Evolutionary conservation across 352 stramenopile genomes (phyloP).

Genomic region (Pythium phragmitis): DNA sequence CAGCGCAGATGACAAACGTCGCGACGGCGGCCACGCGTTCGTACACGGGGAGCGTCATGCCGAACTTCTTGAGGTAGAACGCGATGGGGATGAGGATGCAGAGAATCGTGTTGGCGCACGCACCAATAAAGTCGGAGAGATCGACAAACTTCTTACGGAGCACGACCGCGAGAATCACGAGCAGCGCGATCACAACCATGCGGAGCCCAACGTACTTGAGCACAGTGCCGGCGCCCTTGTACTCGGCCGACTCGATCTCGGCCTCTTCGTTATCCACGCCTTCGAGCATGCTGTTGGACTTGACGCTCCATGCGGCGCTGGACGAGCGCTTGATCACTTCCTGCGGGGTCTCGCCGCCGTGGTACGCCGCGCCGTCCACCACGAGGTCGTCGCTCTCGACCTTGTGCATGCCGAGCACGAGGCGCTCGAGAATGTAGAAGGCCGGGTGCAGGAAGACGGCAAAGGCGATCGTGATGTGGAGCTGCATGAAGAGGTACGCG

Average conservation of each 20-base stretch:
- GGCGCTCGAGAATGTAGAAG: slow-evolving; percentile 31
- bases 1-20: slow-evolving; percentile 9
- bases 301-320: slow-evolving; percentile 29
- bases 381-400: slow-evolving; percentile 21
- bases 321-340: slow-evolving; percentile 15
- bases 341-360: slow-evolving; percentile 9
- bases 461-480: slow-evolving; percentile 45
- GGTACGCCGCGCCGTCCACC: slow-evolving; percentile 15
- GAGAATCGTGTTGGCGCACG: slow-evolving; percentile 48
- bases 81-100: slow-evolving; percentile 70
- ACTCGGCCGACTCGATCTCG: slow-evolving; percentile 34
- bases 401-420: slow-evolving; percentile 32
- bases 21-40: slow-evolving; percentile 2
- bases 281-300: slow-evolving; percentile 33
- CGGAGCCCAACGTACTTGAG: slow-evolving; percentile 54
- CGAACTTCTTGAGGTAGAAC: slow-evolving; percentile 74
- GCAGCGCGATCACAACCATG: slow-evolving; percentile 51
- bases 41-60: slow-evolving; percentile 31
- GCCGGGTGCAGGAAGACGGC: slow-evolving; percentile 35
- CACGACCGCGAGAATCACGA: slow-evolving; percentile 33
- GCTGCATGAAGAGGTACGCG: slow-evolving; percentile 46
- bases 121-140: slow-evolving; percentile 66
- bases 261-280: slow-evolving; percentile 33
- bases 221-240: slow-evolving; percentile 38
- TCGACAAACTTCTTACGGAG: slow-evolving; percentile 56